Percentiles rank a stretch among this genome's conserved stretches.
These are phyloP conservation scores for Podospora tetraspora DNA, from an alignment of 495 filamentous ascomycete genomes.

Conservation along the genomic window DNA sequence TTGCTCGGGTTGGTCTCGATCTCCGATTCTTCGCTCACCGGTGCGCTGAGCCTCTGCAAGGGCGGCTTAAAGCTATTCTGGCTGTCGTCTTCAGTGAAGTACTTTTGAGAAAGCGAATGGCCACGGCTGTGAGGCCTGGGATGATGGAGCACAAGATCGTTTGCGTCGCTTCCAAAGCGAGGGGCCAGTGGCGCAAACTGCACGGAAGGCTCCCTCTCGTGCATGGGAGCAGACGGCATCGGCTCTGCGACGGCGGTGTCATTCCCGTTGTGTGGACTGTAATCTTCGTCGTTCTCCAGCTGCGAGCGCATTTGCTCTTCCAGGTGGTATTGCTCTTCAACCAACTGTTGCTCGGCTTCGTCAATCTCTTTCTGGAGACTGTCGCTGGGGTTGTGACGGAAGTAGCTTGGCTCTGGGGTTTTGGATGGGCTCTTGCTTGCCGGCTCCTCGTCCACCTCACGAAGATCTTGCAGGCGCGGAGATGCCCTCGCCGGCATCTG, in stretches of 20 bases:
- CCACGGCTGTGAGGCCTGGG: conserved; percentile 57
- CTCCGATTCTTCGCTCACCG: conserved; percentile 55
- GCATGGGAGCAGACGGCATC: conserved; percentile 21
- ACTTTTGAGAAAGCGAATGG: conserved; percentile 51
- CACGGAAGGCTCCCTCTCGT: conserved; percentile 38
- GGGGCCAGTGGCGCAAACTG: conserved; percentile 37
- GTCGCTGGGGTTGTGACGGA: conserved; percentile 40
- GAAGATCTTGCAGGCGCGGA: conserved; percentile 50
- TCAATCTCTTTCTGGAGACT: conserved; percentile 82
- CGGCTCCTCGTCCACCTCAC: conserved; percentile 51
- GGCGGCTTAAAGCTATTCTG: conserved; percentile 33
- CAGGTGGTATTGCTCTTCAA: conserved; percentile 61
- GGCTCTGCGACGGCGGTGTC: conserved; percentile 27
- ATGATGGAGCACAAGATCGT: conserved; percentile 51
- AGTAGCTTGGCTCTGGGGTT: conserved; percentile 42
- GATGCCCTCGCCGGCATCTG: conserved; percentile 46
- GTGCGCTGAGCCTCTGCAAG: conserved; percentile 26
- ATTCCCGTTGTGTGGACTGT: conserved; percentile 49
- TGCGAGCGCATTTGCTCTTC: conserved; percentile 68
- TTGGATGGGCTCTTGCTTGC: conserved; percentile 42
- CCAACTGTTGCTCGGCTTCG: conserved; percentile 76
- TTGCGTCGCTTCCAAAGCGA: conserved; percentile 41
- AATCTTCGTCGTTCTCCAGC: conserved; percentile 61
- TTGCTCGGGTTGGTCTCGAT: conserved; percentile 74
- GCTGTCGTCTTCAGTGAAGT: conserved; percentile 43